phyloP scores from a whole-genome alignment of 305 asterid genomes.

The Solanum aculeatissimum region DNA sequence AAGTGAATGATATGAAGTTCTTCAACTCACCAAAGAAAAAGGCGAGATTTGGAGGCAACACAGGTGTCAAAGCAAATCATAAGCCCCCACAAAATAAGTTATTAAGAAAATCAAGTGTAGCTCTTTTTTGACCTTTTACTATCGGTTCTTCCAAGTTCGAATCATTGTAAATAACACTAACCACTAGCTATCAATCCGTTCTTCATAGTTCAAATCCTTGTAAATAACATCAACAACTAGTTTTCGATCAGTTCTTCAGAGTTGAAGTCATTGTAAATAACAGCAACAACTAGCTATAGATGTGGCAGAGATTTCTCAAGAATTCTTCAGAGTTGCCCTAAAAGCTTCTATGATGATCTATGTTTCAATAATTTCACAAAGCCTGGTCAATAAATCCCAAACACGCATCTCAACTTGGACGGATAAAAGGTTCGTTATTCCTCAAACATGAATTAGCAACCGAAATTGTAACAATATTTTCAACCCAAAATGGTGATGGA shows the following conservation, averaged over 20 bases:
- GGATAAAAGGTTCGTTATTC: background rate
- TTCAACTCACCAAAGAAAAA: background rate
- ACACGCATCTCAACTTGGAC: background rate
- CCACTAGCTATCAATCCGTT: background rate
- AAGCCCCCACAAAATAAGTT: background rate
- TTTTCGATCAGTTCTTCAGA: background rate
- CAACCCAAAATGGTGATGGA: background rate
- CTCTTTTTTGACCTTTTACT: background rate
- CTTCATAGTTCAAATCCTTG: background rate
- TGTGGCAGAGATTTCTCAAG: background rate
- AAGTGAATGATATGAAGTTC: background rate
- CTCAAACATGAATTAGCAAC: background rate
- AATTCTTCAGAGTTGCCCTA: background rate
- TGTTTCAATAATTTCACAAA: background rate
- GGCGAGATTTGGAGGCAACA: background rate
- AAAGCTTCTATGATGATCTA: background rate
- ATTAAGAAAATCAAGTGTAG: background rate
- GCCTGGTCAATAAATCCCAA: background rate
- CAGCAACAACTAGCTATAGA: background rate
- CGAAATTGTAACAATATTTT: background rate
- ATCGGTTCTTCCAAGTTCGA: background rate
- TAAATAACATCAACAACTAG: background rate
- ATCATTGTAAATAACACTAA: background rate
- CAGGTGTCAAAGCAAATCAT: background rate
- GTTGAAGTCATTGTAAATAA: background rate